These are phyloP conservation scores for Paxillus ammoniavirescens DNA, from an alignment of 768 basidiomycete species.

Conservation along the genomic window DNA sequence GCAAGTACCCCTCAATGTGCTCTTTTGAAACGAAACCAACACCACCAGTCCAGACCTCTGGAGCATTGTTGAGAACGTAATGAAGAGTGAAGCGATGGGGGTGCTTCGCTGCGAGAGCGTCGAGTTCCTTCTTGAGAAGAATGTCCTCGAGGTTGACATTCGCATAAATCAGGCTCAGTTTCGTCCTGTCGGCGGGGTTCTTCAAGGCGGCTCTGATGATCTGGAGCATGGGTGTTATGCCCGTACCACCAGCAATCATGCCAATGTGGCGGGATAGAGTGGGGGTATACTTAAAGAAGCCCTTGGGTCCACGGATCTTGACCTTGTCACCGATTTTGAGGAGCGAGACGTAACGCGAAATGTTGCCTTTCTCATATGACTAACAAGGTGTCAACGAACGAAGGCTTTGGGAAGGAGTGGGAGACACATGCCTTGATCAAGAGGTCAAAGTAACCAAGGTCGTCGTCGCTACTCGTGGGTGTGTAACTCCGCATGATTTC, in stretches of 20 bases:
- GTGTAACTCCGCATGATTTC: slow-evolving; percentile 90
- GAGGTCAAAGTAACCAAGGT: slow-evolving; percentile 92
- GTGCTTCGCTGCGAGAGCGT: slow-evolving; percentile 67
- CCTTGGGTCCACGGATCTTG: slow-evolving; percentile 94
- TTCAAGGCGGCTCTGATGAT: slow-evolving; percentile 92
- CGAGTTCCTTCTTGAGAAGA: slow-evolving; percentile 84
- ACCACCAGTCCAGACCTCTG: slow-evolving; percentile 82
- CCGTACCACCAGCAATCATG: slow-evolving; percentile 99
- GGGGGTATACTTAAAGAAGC: slow-evolving; percentile 84
- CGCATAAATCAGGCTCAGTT: slow-evolving; percentile 88
- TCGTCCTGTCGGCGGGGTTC: slow-evolving; percentile 83
- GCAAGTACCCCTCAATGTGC: slow-evolving; percentile 82
- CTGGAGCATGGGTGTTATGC: slow-evolving; percentile 99
- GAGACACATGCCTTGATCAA: slow-evolving; percentile 78
- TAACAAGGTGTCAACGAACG: slow-evolving; percentile 30
- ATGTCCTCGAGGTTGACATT: slow-evolving; percentile 95
- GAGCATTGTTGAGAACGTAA: slow-evolving; percentile 95
- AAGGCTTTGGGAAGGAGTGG: neutral
- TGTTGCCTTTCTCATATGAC: slow-evolving; percentile 97
- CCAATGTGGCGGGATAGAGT: slow-evolving; percentile 75
- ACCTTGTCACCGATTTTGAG: slow-evolving; percentile 88
- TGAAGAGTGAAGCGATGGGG: slow-evolving; percentile 71
- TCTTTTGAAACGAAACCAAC: slow-evolving; percentile 92
- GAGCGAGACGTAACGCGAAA: slow-evolving; percentile 79
- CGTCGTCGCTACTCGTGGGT: slow-evolving; percentile 90